Evolutionary conservation across 306 rosid species (phyloP).

Genomic region (Begonia fuchsioides): DNA sequence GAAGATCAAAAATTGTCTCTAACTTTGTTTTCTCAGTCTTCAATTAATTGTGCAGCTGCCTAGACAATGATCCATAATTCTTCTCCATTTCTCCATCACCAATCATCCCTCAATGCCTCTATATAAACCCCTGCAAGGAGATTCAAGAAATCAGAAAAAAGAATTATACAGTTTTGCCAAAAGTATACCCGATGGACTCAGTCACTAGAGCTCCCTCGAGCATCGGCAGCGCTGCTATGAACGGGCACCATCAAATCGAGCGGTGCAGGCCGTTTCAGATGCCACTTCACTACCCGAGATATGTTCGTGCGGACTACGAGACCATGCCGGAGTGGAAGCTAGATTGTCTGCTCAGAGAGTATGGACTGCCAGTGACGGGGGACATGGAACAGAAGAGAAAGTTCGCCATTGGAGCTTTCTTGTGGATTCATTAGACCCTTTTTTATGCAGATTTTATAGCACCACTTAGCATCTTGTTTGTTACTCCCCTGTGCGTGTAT

Average conservation of each 20-base stretch:
- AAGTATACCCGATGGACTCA: background rate
- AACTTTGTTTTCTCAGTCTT: too few species aligned
- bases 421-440: slow-evolving; percentile 15
- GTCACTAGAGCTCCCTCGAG: background rate
- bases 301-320: slow-evolving; percentile 17
- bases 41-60: too few species aligned
- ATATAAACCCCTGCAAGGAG: background rate
- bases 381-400: slow-evolving; percentile 22
- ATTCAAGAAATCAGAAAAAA: background rate
- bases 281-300: slow-evolving; percentile 26
- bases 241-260: slow-evolving; percentile 1
- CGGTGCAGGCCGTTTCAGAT: slow-evolving; percentile 13
- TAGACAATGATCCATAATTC: too few species aligned
- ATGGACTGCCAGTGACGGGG: slow-evolving; percentile 14
- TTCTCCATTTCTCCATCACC: background rate
- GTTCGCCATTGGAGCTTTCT: slow-evolving; percentile 27
- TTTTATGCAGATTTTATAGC: too few species aligned
- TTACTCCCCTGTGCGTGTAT: too few species aligned
- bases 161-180: too few species aligned
- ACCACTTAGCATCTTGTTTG: too few species aligned
- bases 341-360: slow-evolving; percentile 19
- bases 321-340: slow-evolving; percentile 29
- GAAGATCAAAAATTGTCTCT: too few species aligned
- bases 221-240: background rate
- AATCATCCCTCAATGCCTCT: background rate